Evolutionary conservation across 257 asterid genomes (phyloP), one percentile per base, ranked within the genome.

Genomic region (Nicotiana attenuata): DNA sequence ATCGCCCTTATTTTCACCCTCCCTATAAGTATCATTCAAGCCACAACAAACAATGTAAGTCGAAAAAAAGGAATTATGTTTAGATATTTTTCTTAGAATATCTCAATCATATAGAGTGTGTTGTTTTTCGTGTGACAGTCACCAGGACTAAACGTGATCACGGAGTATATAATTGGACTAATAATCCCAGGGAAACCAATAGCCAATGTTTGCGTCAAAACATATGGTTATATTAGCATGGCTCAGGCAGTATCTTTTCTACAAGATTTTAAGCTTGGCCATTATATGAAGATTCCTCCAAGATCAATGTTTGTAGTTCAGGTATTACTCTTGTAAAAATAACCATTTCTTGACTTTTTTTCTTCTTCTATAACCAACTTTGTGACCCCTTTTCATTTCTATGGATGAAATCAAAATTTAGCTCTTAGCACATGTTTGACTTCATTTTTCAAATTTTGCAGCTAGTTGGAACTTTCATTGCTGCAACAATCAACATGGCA

Each of bases 161-260:
- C 96, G 11, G 97, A 92, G 33, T 91, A 91, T 76, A 9, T 93
- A 0, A 83, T 92, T 19, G 98, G 97, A 5, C 4, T 85, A 10
- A 55, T 89, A 38, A 87, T 90, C 81, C 93, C 97, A 2, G 98
- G 97, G 29, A 86, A 86, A 56, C 98, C 98, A 7, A 85, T 94
- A 20, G 98, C 98, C 28, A 94, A 94, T 35, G 97, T 93, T 20
- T 90, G 94, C 90, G 93, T 94, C 91, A 94, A 93, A 82, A 93
- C 97, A 5, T 94, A 87, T 59, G 97, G 98, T 24, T 94, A 92
- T 47, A 91, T 93, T 7, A 94, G 98, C 85, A 93, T 92, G 97
- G 5, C 65, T 2, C 98, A 94, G 69, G 98, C 97, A 1, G 86
- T 92, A 16, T 90, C 96, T 2, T 94, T 92, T 80, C 92, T 94